Conservation (phyloP, 2,329 filamentous ascomycete species). For the Aspergillus luchuensis region DNA sequence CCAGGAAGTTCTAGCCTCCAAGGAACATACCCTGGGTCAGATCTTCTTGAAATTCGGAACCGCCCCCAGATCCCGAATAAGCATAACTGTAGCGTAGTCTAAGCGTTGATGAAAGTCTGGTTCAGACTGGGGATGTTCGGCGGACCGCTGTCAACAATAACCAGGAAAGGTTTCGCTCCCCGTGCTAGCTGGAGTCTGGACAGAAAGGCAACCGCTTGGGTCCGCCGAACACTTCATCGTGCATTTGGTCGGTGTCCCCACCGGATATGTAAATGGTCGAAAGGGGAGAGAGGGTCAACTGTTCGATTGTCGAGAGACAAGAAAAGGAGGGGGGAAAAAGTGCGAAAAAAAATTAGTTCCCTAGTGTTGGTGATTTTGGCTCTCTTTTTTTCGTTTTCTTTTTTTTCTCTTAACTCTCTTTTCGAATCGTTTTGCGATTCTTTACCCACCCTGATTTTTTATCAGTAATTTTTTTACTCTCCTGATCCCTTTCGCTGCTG, state of each 20-base stretch:
- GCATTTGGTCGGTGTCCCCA: conserved; percentile 20
- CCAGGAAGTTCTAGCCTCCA: not conserved
- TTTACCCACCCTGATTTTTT: too few relatives aligned
- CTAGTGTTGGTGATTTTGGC: not conserved
- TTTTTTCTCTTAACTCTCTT: not conserved
- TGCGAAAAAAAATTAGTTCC: not conserved
- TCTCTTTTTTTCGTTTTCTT: not conserved
- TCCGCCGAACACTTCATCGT: conserved; percentile 27
- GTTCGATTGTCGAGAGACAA: not conserved
- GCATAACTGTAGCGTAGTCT: conserved; percentile 29
- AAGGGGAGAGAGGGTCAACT: conserved; percentile 2
- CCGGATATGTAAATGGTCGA: conserved; percentile 16
- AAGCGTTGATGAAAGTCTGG: conserved; percentile 26
- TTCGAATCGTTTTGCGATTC: not conserved
- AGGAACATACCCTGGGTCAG: conserved; percentile 12
- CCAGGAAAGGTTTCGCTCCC: conserved; percentile 8
- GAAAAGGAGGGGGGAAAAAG: not conserved
- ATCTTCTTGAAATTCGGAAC: not conserved
- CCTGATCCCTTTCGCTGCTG: not conserved
- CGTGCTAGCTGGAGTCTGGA: conserved; percentile 5
- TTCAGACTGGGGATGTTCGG: conserved; percentile 25
- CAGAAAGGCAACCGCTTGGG: conserved; percentile 21
- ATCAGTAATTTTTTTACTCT: too few relatives aligned
- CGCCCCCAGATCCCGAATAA: conserved; percentile 23
- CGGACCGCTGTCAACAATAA: conserved; percentile 21